phyloP scores from a whole-genome alignment of 2,329 filamentous ascomycete genomes.

The Microcyclospora tardicrescens region DNA sequence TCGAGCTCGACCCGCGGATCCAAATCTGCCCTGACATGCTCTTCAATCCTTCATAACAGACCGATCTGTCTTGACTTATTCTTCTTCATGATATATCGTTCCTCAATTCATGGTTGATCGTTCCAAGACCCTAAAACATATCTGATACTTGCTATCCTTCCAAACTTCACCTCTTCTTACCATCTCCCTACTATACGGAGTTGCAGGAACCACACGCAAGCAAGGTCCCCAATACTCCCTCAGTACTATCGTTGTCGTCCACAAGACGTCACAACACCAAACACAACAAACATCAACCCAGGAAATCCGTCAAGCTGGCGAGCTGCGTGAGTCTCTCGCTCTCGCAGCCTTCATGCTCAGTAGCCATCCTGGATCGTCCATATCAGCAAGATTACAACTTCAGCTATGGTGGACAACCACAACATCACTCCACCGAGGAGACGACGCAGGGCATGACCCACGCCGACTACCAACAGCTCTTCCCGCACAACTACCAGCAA shows the following conservation, averaged over 20 bases:
- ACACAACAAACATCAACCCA: too few relatives aligned
- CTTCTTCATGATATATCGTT: too few relatives aligned
- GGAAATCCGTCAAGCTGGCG: conserved; percentile 13
- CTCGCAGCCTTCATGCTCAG: conserved; percentile 39
- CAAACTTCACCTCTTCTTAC: too few relatives aligned
- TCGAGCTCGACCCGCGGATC: too few relatives aligned
- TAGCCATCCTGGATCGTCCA: conserved; percentile 37
- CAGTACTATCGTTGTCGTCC: background rate
- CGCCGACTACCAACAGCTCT: conserved; percentile 16
- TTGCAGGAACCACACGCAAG: background rate
- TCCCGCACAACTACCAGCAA: conserved; percentile 12
- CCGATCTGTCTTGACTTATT: too few relatives aligned
- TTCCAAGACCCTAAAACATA: too few relatives aligned
- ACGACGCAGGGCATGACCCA: conserved; percentile 9
- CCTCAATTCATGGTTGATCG: too few relatives aligned
- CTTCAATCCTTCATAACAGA: too few relatives aligned
- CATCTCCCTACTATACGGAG: background rate
- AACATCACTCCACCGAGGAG: conserved; percentile 22
- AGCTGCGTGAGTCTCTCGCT: conserved; percentile 38
- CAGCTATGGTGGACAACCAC: conserved; percentile 32
- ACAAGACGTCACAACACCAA: background rate
- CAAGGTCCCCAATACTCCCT: background rate
- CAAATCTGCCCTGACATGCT: too few relatives aligned
- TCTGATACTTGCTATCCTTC: too few relatives aligned
- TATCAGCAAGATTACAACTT: conserved; percentile 33